phyloP scores from a whole-genome alignment of 495 filamentous ascomycete genomes.

The Penicillium tannophilum region DNA sequence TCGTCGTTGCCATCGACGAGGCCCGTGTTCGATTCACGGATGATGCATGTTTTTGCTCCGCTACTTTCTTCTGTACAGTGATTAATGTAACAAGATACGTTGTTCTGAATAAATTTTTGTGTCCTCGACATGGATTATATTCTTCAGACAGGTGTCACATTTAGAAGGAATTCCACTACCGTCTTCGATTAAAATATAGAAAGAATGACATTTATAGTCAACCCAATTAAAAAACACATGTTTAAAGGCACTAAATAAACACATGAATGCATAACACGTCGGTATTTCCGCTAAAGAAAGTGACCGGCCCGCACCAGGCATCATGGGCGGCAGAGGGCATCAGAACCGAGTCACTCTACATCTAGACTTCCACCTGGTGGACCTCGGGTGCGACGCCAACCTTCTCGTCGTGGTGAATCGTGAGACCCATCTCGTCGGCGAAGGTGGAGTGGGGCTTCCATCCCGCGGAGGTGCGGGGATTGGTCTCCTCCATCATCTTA shows the following conservation, averaged over 20 bases:
- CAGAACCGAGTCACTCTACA: neutral
- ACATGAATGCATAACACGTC: neutral
- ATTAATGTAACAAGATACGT: too few species aligned
- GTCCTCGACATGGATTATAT: too few species aligned
- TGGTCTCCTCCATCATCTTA: constrained; percentile 86
- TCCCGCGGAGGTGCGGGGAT: constrained; percentile 69
- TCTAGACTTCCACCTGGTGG: constrained; percentile 36
- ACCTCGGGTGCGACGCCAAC: constrained; percentile 31
- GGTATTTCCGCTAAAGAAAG: neutral
- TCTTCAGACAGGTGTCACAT: too few species aligned
- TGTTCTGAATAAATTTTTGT: too few species aligned
- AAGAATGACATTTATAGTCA: neutral
- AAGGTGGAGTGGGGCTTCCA: constrained; percentile 79
- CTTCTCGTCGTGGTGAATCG: constrained; percentile 37
- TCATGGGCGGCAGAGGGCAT: neutral
- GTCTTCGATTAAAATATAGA: neutral
- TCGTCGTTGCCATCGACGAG: constrained; percentile 62
- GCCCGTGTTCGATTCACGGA: constrained; percentile 62
- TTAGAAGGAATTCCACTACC: too few species aligned
- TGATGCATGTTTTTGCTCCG: constrained; percentile 39
- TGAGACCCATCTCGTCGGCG: constrained; percentile 62
- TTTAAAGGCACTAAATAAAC: neutral
- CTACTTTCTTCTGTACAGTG: too few species aligned
- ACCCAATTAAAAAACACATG: neutral
- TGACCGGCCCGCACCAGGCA: neutral